Conservation (phyloP, 2,329 filamentous ascomycete species). For the Ascochyta clinopodiicola region DNA sequence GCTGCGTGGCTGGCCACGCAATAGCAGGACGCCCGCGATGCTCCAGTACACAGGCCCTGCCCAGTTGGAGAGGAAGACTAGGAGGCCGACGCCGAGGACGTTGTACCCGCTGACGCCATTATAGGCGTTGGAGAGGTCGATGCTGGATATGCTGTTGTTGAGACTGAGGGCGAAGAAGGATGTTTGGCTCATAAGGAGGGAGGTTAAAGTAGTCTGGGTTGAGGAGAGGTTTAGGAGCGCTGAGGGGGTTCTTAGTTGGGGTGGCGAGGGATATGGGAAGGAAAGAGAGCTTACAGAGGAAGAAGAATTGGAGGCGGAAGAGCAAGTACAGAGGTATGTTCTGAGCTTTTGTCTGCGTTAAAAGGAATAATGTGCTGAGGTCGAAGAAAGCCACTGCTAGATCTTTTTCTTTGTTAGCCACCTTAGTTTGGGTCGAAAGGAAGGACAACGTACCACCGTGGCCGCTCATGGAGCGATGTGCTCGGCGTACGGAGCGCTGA, state of each 20-base stretch:
- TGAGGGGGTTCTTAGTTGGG: constrained; percentile 11
- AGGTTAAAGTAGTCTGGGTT: constrained; percentile 69
- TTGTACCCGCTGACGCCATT: constrained; percentile 88
- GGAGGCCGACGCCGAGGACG: constrained; percentile 76
- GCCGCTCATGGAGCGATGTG: constrained; percentile 18
- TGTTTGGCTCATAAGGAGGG: constrained; percentile 77
- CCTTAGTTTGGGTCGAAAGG: no score
- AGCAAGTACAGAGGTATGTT: constrained; percentile 87
- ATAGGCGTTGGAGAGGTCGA: constrained; percentile 93
- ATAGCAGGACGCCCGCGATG: constrained; percentile 65
- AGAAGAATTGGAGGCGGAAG: constrained; percentile 68
- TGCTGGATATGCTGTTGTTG: constrained; percentile 93
- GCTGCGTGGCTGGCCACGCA: not conserved
- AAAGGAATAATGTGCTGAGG: constrained; percentile 76
- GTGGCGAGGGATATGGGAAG: constrained; percentile 48
- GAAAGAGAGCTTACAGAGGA: constrained; percentile 49
- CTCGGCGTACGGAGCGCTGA: constrained; percentile 28
- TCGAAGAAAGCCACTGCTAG: constrained; percentile 62
- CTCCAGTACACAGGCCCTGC: constrained; percentile 90
- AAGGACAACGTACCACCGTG: constrained; percentile 34
- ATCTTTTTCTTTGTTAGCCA: constrained; percentile 41
- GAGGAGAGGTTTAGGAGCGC: constrained; percentile 55
- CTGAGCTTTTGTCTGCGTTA: constrained; percentile 84
- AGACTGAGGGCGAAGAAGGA: constrained; percentile 91
- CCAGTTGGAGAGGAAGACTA: constrained; percentile 93